Conservation (phyloP, 306 rosid genomes). For the Pterocarpus macrocarpus region DNA sequence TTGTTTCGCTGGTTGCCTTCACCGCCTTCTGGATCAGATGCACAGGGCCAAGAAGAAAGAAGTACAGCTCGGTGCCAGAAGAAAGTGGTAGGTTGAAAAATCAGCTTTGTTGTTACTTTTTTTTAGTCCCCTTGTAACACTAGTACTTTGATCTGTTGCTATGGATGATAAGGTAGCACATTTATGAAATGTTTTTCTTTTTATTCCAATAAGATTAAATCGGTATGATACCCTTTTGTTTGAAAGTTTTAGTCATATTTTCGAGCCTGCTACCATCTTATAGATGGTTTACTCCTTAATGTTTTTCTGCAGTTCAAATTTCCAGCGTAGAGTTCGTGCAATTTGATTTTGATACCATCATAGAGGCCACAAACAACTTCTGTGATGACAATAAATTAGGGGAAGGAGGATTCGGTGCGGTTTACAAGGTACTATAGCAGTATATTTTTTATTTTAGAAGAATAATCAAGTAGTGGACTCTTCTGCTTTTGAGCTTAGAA, state of each 20-base stretch:
- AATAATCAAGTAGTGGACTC: no score
- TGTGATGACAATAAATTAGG: constrained; percentile 54
- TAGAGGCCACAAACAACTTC: constrained; percentile 58
- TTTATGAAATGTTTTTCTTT: no score
- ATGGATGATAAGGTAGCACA: no score
- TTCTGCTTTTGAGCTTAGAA: no score
- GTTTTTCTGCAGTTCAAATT: constrained; percentile 43
- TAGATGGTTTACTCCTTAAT: constrained; percentile 5
- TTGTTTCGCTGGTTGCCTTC: constrained; percentile 13
- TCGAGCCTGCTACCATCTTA: neutral
- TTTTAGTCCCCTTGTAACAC: neutral
- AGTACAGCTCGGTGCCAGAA: neutral
- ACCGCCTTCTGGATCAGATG: constrained; percentile 19
- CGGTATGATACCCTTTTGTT: neutral
- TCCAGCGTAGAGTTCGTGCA: constrained; percentile 49
- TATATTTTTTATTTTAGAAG: neutral
- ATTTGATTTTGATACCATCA: constrained; percentile 51
- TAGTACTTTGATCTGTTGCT: neutral
- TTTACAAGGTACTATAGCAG: constrained; percentile 61
- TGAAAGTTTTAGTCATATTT: neutral
- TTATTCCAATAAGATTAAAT: no score
- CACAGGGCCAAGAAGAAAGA: constrained; percentile 28
- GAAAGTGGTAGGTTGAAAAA: constrained; percentile 34
- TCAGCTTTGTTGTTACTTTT: no score
- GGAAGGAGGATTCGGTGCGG: constrained; percentile 66